Percentiles rank a stretch among this genome's conserved stretches.
phyloP scores from a whole-genome alignment of 495 filamentous ascomycete species.

The Penicillium ochrochloron region DNA sequence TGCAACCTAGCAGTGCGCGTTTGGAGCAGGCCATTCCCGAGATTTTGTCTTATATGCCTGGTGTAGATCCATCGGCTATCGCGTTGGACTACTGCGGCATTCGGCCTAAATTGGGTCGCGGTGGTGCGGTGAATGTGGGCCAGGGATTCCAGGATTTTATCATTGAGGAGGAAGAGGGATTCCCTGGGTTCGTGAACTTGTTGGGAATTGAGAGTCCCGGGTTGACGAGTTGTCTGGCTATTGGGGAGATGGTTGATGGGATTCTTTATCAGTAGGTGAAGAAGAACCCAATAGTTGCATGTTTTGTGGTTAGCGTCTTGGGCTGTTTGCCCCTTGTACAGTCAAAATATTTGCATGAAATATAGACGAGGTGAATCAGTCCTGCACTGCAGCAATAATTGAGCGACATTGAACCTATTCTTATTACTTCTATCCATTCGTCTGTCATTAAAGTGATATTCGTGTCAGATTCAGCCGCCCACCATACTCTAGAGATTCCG shows the following conservation, averaged over 20 bases:
- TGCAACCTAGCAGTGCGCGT: conserved; percentile 57
- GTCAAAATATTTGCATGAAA: background rate
- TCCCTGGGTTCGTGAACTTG: conserved; percentile 86
- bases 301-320: conserved; percentile 6
- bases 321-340: background rate
- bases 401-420: background rate
- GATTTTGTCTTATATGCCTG: conserved; percentile 80
- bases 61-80: conserved; percentile 67
- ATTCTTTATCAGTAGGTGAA: conserved; percentile 65
- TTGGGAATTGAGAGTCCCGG: conserved; percentile 95
- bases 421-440: background rate
- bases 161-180: conserved; percentile 80
- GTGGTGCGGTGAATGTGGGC: conserved; percentile 59
- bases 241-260: conserved; percentile 78
- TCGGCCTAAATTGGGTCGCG: conserved; percentile 77
- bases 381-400: background rate
- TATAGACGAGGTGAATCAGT: background rate
- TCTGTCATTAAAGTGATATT: conserved; percentile 10
- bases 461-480: background rate
- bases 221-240: conserved; percentile 86
- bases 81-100: conserved; percentile 87
- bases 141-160: conserved; percentile 83
- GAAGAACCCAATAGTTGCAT: background rate
- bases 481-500: background rate
- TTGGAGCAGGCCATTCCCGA: conserved; percentile 70